Conservation (phyloP, 257 asterid genomes). For the Solanum paucissectum region DNA sequence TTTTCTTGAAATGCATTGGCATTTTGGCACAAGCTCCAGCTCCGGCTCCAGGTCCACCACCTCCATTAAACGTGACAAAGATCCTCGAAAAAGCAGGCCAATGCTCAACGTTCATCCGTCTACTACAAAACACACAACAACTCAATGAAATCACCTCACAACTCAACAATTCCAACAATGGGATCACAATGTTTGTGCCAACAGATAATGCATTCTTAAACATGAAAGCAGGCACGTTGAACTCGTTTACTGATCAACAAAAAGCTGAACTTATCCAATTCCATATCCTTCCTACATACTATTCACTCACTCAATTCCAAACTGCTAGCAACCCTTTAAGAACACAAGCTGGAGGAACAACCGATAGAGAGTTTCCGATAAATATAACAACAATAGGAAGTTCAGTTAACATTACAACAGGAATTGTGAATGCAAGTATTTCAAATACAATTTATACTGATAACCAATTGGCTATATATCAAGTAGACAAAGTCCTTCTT, state of each 20-base stretch:
- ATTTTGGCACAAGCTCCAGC: conserved; percentile 23
- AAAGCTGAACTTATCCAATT: conserved; percentile 33
- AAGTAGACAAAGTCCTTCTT: conserved; percentile 39
- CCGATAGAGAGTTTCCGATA: conserved; percentile 17
- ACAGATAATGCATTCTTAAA: conserved; percentile 29
- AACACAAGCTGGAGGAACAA: conserved; percentile 43
- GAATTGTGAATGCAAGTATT: conserved; percentile 36
- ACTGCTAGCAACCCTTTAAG: conserved; percentile 39
- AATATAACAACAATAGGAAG: conserved; percentile 36
- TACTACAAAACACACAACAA: conserved; percentile 37
- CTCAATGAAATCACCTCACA: conserved; percentile 38
- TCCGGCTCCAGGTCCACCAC: conserved; percentile 31
- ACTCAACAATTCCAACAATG: conserved; percentile 34
- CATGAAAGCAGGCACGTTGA: conserved; percentile 33
- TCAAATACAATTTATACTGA: conserved; percentile 27
- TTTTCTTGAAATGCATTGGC: background rate
- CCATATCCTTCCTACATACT: conserved; percentile 28
- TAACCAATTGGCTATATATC: conserved; percentile 37
- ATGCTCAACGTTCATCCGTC: conserved; percentile 40
- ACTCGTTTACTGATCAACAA: conserved; percentile 29
- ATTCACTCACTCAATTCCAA: conserved; percentile 32
- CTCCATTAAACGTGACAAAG: conserved; percentile 34
- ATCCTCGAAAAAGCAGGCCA: conserved; percentile 45
- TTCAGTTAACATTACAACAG: conserved; percentile 37
- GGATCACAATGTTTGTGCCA: conserved; percentile 41